Conservation (phyloP, 2,329 filamentous ascomycete genomes). For the Paecilomyces formosus region DNA sequence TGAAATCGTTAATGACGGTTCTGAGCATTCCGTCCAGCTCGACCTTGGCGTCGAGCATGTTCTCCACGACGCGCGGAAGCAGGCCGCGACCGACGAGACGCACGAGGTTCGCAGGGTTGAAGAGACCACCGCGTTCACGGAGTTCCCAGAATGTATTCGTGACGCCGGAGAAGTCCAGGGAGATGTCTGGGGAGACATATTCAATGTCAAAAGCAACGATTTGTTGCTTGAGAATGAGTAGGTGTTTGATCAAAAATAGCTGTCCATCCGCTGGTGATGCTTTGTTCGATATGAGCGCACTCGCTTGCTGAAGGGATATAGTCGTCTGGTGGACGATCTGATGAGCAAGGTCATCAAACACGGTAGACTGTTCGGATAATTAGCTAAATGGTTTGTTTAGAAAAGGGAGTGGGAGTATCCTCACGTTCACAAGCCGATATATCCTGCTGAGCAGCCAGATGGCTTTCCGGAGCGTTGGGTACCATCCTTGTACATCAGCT, state of each 20-base stretch:
- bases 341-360: conserved; percentile 66
- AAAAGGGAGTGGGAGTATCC: not conserved
- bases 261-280: conserved; percentile 64
- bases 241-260: conserved; percentile 88
- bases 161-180: conserved; percentile 59
- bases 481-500: conserved; percentile 54
- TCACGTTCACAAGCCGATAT: conserved; percentile 61
- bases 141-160: conserved; percentile 62
- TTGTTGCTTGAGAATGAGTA: conserved; percentile 91
- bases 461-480: conserved; percentile 59
- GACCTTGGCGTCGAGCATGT: conserved; percentile 64
- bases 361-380: conserved; percentile 45
- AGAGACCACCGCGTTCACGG: conserved; percentile 56
- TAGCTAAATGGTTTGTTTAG: conserved; percentile 4
- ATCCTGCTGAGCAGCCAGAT: conserved; percentile 63
- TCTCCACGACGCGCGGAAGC: conserved; percentile 59
- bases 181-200: conserved; percentile 58
- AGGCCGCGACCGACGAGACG: conserved; percentile 51
- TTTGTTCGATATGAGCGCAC: conserved; percentile 59
- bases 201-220: conserved; percentile 94
- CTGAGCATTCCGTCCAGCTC: conserved; percentile 58
- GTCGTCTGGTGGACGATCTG: conserved; percentile 89
- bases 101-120: conserved; percentile 57
- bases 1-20: conserved; percentile 60
- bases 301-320: conserved; percentile 69